Evolutionary conservation across 345 rosid genomes (phyloP).

Genomic region (Moricandia moricandioides): DNA sequence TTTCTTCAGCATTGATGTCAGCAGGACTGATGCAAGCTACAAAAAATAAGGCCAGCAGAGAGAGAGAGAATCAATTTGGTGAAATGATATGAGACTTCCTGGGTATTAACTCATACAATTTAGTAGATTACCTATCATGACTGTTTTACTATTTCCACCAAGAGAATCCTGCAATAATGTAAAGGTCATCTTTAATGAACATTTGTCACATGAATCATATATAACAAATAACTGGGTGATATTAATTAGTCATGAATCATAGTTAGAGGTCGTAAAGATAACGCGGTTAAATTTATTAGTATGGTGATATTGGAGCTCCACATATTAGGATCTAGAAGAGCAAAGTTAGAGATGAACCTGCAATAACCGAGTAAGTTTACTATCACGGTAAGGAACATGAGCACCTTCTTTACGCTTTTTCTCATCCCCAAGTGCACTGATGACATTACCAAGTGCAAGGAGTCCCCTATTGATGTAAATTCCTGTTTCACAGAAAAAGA

Average conservation of each 20-base stretch:
- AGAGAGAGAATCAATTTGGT: neutral
- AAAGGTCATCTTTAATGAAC: neutral
- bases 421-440: conserved; percentile 84
- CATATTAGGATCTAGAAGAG: conserved; percentile 14
- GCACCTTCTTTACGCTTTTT: conserved; percentile 78
- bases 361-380: conserved; percentile 78
- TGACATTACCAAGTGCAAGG: conserved; percentile 88
- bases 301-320: neutral
- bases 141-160: conserved; percentile 83
- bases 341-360: conserved; percentile 49
- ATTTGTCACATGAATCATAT: too few species aligned
- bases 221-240: too few species aligned
- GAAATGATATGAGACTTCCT: neutral
- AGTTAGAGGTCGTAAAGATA: conserved; percentile 1
- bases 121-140: conserved; percentile 65
- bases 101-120: neutral
- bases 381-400: conserved; percentile 86
- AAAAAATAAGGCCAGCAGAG: conserved; percentile 14
- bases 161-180: conserved; percentile 63
- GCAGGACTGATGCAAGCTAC: conserved; percentile 87
- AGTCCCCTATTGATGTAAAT: conserved; percentile 81
- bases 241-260: conserved; percentile 5
- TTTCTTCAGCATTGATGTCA: conserved; percentile 80
- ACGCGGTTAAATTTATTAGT: neutral
- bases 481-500: conserved; percentile 45